phyloP scores from a whole-genome alignment of 2,329 filamentous ascomycete genomes.

The Colletotrichum ledebouriae region DNA sequence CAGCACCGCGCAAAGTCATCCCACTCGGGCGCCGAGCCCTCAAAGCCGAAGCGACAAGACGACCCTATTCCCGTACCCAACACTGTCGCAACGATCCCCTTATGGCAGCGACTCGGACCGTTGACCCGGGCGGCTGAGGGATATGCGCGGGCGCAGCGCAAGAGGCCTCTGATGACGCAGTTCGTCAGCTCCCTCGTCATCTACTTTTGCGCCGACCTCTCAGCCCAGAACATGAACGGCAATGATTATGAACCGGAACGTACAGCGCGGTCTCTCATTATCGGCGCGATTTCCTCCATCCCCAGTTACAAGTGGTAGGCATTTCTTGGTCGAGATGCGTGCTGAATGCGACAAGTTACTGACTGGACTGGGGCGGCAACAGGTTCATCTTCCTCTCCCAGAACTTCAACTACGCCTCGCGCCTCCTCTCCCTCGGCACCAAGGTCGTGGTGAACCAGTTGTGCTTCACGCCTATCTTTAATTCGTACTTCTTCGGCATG shows the following conservation, averaged over 20 bases:
- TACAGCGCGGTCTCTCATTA: constrained; percentile 78
- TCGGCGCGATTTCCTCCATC: constrained; percentile 80
- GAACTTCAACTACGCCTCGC: constrained; percentile 87
- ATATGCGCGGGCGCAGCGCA: constrained; percentile 79
- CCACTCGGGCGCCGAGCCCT: constrained; percentile 36
- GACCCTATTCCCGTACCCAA: constrained; percentile 59
- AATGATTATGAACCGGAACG: constrained; percentile 76
- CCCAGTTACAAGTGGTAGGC: constrained; percentile 85
- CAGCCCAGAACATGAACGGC: constrained; percentile 77
- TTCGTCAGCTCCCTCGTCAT: constrained; percentile 81
- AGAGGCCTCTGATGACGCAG: constrained; percentile 84
- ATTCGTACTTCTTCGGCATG: constrained; percentile 84
- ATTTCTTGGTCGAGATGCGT: neutral
- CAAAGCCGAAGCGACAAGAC: constrained; percentile 43
- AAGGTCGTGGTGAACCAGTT: constrained; percentile 87
- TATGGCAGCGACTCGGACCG: constrained; percentile 72
- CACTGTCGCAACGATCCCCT: constrained; percentile 56
- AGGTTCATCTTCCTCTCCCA: constrained; percentile 85
- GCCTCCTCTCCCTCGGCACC: constrained; percentile 75
- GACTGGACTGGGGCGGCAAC: neutral
- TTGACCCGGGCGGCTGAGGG: constrained; percentile 65
- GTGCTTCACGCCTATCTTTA: constrained; percentile 86
- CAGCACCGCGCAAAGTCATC: constrained; percentile 49
- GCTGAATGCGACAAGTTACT: neutral
- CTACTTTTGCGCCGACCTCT: constrained; percentile 82